Conservation (phyloP, 768 basidiomycete species). For the Boletus subparvulus region DNA sequence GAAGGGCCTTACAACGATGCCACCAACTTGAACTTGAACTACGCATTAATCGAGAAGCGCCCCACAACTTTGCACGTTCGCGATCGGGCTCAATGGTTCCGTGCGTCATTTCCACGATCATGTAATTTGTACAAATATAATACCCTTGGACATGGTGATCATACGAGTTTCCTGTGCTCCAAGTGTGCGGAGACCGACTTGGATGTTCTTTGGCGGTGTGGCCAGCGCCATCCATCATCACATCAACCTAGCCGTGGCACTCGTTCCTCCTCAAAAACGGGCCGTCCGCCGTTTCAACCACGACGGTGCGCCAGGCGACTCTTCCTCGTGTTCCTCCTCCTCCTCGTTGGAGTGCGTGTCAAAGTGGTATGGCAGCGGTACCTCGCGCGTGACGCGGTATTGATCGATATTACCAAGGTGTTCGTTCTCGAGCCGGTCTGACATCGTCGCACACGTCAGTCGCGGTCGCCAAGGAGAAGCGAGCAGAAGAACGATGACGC, state of each 20-base stretch:
- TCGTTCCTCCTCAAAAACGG: neutral
- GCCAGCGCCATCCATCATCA: neutral
- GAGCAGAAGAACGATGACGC: constrained; percentile 26
- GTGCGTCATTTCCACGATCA: neutral
- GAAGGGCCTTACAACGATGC: no score
- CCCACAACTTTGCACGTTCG: neutral
- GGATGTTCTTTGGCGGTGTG: neutral
- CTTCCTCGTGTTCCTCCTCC: constrained; percentile 43
- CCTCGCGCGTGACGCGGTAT: constrained; percentile 83
- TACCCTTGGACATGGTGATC: neutral
- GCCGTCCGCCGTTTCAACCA: neutral
- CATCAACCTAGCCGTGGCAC: constrained; percentile 1
- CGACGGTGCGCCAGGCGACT: neutral
- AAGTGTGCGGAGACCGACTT: neutral
- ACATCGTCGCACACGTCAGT: neutral
- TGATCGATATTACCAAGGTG: constrained; percentile 96
- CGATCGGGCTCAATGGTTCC: neutral
- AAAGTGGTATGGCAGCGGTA: constrained; percentile 75
- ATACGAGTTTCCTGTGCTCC: neutral
- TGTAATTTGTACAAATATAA: neutral
- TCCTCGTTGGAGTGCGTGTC: constrained; percentile 49
- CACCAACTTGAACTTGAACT: no score
- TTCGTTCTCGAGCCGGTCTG: constrained; percentile 84
- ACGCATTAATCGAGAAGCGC: neutral
- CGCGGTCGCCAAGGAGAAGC: neutral